Conservation (phyloP, 1,284 basidiomycete genomes). For the Thecaphora thlaspeos region DNA sequence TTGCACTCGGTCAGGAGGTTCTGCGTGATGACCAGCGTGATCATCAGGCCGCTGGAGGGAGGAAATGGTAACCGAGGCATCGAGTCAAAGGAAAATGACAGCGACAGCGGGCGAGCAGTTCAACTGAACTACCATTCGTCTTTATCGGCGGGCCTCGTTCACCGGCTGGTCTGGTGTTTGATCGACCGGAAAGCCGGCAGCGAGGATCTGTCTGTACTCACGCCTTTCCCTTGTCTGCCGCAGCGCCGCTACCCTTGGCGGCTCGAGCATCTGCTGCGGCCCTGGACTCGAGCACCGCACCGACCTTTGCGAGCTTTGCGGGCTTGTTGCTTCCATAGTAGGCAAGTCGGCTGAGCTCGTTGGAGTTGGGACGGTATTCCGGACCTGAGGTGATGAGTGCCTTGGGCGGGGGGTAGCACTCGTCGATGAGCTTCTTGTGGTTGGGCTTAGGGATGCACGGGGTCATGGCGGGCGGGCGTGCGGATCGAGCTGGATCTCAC, state of each 20-base stretch:
- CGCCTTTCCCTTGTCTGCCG: conserved; percentile 72
- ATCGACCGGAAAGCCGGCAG: neutral
- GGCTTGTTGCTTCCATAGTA: conserved; percentile 90
- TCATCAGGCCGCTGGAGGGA: conserved; percentile 80
- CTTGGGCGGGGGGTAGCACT: conserved; percentile 85
- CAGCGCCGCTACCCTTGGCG: conserved; percentile 66
- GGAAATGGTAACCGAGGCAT: too few relatives aligned
- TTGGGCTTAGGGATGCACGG: conserved; percentile 68
- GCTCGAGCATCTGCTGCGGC: conserved; percentile 68
- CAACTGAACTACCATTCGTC: too few relatives aligned
- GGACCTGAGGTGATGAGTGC: conserved; percentile 73
- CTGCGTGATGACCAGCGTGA: conserved; percentile 81
- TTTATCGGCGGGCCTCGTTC: too few relatives aligned
- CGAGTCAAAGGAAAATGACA: too few relatives aligned
- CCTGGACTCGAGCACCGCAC: conserved; percentile 77
- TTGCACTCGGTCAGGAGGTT: conserved; percentile 85
- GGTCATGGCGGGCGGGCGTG: too few relatives aligned
- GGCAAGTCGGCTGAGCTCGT: conserved; percentile 85
- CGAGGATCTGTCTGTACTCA: conserved; percentile 61
- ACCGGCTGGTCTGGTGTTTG: too few relatives aligned
- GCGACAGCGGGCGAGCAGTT: too few relatives aligned
- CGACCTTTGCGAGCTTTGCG: conserved; percentile 82
- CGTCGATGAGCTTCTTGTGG: conserved; percentile 80
- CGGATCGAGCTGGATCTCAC: too few relatives aligned
- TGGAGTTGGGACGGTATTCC: conserved; percentile 66